Percentiles rank a stretch among this genome's conserved stretches.
These are phyloP conservation scores for Arthrobotrys pseudoclavata DNA, from an alignment of 2,329 filamentous ascomycete genomes.

Conservation along the genomic window DNA sequence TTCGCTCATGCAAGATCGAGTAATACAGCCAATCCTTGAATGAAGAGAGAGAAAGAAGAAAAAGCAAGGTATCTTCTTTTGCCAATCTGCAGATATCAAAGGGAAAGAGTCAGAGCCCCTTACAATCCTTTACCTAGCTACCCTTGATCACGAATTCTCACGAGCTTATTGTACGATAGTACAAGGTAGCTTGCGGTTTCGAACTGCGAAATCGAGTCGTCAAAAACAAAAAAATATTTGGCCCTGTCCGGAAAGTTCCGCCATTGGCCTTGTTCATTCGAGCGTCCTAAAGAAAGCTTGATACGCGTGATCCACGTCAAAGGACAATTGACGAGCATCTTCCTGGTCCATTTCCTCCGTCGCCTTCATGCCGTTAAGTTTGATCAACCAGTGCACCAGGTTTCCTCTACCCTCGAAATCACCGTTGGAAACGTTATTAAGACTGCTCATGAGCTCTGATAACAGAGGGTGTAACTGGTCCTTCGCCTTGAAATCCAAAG, in stretches of 20 bases:
- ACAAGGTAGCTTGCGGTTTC: conserved; percentile 17
- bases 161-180: conserved; percentile 32
- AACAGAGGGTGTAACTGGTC: conserved; percentile 95
- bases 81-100: conserved; percentile 28
- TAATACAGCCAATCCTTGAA: conserved; percentile 51
- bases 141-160: conserved; percentile 37
- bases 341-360: conserved; percentile 90
- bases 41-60: background rate
- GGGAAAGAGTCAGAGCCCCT: conserved; percentile 20
- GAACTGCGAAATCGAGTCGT: conserved; percentile 41
- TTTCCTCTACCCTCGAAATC: conserved; percentile 91
- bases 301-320: conserved; percentile 64
- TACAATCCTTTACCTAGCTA: conserved; percentile 12
- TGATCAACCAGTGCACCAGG: conserved; percentile 98
- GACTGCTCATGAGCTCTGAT: conserved; percentile 94
- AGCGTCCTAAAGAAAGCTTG: conserved; percentile 62
- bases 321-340: conserved; percentile 71
- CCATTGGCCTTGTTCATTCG: conserved; percentile 38
- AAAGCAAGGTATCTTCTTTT: conserved; percentile 42
- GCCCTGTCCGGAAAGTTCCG: conserved; percentile 18
- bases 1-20: conserved; percentile 60
- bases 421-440: conserved; percentile 95
- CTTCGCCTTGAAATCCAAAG: conserved; percentile 91
- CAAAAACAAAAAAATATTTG: conserved; percentile 3
- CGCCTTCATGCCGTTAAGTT: conserved; percentile 96